These are phyloP conservation scores for Alternaria sp. DNA, from an alignment of 2,329 filamentous ascomycete species.

Conservation along the genomic window DNA sequence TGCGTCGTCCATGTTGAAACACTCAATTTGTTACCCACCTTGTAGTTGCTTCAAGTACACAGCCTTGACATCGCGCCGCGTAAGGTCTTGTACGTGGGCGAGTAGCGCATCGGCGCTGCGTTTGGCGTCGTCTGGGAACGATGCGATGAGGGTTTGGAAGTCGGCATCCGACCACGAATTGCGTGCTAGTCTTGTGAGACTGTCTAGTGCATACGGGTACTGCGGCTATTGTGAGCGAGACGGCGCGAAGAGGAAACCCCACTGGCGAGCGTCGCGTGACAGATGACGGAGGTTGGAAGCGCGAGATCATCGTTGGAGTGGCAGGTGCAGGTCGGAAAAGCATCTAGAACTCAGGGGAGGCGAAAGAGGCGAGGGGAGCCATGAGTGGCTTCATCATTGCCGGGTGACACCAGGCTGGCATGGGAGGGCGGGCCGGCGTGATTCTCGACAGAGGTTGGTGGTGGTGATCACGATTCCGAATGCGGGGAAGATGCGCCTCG, in stretches of 20 bases:
- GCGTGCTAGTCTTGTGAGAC: conserved; percentile 68
- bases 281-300: conserved; percentile 26
- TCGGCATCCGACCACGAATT: conserved; percentile 69
- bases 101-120: conserved; percentile 65
- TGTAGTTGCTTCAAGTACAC: conserved; percentile 81
- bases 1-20: conserved; percentile 16
- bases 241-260: conserved; percentile 22
- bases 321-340: conserved; percentile 18
- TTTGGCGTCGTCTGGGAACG: conserved; percentile 71
- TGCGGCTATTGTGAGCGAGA: conserved; percentile 51
- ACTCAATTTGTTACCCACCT: conserved; percentile 37
- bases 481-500: conserved; percentile 40
- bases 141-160: conserved; percentile 72
- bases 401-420: conserved; percentile 20
- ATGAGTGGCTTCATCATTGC: conserved; percentile 35
- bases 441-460: conserved; percentile 30
- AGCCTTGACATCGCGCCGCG: conserved; percentile 74
- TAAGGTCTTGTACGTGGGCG: conserved; percentile 73
- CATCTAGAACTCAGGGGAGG: conserved; percentile 16
- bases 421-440: conserved; percentile 30
- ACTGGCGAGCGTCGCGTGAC: conserved; percentile 37
- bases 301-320: conserved; percentile 23
- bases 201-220: conserved; percentile 78
- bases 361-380: conserved; percentile 14
- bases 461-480: conserved; percentile 34